Conservation (phyloP, 345 rosid species). For the Lepidium aucheri region DNA sequence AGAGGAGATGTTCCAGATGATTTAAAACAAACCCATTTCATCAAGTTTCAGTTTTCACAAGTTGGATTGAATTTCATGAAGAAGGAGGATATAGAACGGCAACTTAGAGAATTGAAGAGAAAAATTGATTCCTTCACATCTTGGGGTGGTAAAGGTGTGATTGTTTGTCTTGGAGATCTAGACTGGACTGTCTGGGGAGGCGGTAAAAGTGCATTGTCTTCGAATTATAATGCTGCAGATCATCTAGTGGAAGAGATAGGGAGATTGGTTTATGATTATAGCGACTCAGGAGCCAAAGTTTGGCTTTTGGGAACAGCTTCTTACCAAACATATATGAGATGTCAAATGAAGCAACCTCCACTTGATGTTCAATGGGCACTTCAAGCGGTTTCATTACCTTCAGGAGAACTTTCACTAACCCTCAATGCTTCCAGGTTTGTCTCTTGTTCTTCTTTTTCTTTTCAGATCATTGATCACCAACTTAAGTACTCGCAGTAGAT, state of each 20-base stretch:
- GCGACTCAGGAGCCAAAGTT: slow-evolving; percentile 35
- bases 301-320: slow-evolving; percentile 74
- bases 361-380: slow-evolving; percentile 78
- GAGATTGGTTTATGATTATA: slow-evolving; percentile 37
- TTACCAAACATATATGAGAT: slow-evolving; percentile 70
- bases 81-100: slow-evolving; percentile 51
- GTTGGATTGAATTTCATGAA: slow-evolving; percentile 60
- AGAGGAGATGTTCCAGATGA: slow-evolving; percentile 69
- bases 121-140: slow-evolving; percentile 44
- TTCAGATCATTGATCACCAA: not conserved
- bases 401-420: slow-evolving; percentile 67
- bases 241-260: slow-evolving; percentile 67
- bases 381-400: slow-evolving; percentile 78
- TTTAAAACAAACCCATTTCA: slow-evolving; percentile 48
- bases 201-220: not conserved
- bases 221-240: slow-evolving; percentile 42
- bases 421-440: slow-evolving; percentile 68
- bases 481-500: slow-evolving; percentile 32
- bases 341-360: slow-evolving; percentile 78
- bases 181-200: slow-evolving; percentile 52
- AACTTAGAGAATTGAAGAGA: slow-evolving; percentile 46
- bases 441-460: not conserved
- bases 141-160: slow-evolving; percentile 44
- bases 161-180: slow-evolving; percentile 74
- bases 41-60: slow-evolving; percentile 63